phyloP scores from a whole-genome alignment of 2,329 filamentous ascomycete genomes.

The Aspergillus carbonarius region DNA sequence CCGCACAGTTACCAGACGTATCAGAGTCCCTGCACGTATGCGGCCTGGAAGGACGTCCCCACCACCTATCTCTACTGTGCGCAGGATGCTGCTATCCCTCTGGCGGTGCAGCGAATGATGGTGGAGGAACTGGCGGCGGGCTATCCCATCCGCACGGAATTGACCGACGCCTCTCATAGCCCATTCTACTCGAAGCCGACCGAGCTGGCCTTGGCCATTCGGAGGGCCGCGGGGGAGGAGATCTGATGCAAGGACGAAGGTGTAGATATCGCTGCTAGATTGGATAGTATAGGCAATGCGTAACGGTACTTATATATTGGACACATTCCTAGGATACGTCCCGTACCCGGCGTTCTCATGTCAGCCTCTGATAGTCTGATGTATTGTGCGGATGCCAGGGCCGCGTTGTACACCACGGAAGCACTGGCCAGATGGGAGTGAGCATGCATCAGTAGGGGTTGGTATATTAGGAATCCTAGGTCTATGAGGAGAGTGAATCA shows the following conservation, averaged over 20 bases:
- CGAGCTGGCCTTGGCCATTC: neutral
- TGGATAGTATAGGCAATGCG: no score
- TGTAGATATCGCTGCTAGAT: no score
- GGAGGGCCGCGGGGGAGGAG: constrained; percentile 1
- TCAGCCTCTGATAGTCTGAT: no score
- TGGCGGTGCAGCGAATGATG: constrained; percentile 1
- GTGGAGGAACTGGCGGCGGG: constrained; percentile 6
- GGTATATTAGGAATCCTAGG: no score
- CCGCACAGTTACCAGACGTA: constrained; percentile 6
- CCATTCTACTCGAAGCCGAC: neutral
- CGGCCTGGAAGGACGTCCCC: constrained; percentile 6
- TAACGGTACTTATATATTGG: no score
- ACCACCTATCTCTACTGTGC: constrained; percentile 10
- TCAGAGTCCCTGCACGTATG: neutral
- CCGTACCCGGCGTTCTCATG: no score
- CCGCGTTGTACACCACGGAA: no score
- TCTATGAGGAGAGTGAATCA: no score
- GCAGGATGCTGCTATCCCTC: neutral
- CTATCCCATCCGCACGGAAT: neutral
- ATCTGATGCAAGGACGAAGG: neutral
- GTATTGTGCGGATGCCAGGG: no score
- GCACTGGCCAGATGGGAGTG: no score
- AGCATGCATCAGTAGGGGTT: no score
- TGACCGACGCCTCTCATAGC: constrained; percentile 6
- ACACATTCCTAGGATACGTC: no score